Conservation (phyloP, 2,329 filamentous ascomycete genomes). For the Ciborinia camelliae region DNA sequence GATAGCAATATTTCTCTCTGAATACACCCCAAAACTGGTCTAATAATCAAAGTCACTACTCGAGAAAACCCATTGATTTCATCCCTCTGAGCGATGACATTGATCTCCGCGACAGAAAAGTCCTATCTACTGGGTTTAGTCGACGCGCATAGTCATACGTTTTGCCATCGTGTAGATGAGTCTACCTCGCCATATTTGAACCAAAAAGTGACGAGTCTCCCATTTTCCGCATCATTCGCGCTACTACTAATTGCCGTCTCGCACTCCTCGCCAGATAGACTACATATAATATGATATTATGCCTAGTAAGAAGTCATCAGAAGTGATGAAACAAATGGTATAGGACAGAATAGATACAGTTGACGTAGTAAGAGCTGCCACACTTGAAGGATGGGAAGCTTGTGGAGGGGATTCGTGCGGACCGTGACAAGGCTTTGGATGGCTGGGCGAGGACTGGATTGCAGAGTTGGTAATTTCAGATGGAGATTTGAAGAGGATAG, state of each 20-base stretch:
- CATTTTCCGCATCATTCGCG: neutral
- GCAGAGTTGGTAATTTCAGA: conserved; percentile 3
- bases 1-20: neutral
- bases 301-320: neutral
- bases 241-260: neutral
- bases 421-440: conserved; percentile 10
- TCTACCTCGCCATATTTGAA: neutral
- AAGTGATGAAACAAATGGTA: conserved; percentile 4
- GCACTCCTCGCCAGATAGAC: neutral
- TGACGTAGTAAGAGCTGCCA: neutral
- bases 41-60: neutral
- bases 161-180: neutral
- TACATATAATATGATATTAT: conserved; percentile 1
- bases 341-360: neutral
- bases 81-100: neutral
- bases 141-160: neutral
- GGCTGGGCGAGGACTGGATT: neutral
- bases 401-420: neutral
- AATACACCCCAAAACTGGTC: neutral
- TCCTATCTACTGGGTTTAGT: neutral
- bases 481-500: neutral
- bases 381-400: conserved; percentile 1
- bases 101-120: neutral
- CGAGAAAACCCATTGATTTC: neutral
- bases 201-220: conserved; percentile 2